Evolutionary conservation across 2,329 filamentous ascomycete species (phyloP).

Genomic region (Penicillium sp.): DNA sequence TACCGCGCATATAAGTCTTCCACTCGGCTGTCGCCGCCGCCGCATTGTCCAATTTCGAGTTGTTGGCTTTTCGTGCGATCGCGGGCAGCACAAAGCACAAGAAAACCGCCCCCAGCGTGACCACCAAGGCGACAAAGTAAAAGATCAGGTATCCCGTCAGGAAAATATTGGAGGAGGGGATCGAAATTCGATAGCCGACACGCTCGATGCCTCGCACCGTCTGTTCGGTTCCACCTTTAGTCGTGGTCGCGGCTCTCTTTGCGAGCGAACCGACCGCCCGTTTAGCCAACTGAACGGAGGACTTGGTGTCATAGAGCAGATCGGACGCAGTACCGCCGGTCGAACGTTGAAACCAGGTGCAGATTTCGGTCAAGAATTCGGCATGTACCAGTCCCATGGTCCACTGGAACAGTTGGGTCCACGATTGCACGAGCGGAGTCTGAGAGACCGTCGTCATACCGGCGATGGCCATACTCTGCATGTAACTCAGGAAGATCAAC

Average conservation of each 20-base stretch:
- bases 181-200: neutral
- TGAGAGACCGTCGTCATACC: conserved; percentile 73
- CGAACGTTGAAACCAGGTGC: conserved; percentile 91
- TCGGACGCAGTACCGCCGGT: conserved; percentile 80
- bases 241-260: conserved; percentile 33
- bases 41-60: conserved; percentile 61
- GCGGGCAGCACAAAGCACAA: conserved; percentile 66
- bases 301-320: conserved; percentile 62
- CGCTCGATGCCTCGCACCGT: conserved; percentile 66
- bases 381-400: conserved; percentile 90
- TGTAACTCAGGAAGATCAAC: conserved; percentile 83
- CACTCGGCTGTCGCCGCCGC: conserved; percentile 83
- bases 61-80: conserved; percentile 67
- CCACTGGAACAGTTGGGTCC: conserved; percentile 98
- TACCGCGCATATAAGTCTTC: conserved; percentile 87
- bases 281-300: conserved; percentile 72
- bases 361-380: conserved; percentile 74
- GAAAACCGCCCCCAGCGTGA: conserved; percentile 72
- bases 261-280: conserved; percentile 38
- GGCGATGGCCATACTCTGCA: conserved; percentile 87
- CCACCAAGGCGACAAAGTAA: conserved; percentile 70
- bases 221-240: conserved; percentile 34
- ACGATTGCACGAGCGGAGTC: conserved; percentile 80
- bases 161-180: conserved; percentile 63
- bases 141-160: conserved; percentile 88